Evolutionary conservation across 345 rosid species (phyloP).

Genomic region (Citrus reticulata): DNA sequence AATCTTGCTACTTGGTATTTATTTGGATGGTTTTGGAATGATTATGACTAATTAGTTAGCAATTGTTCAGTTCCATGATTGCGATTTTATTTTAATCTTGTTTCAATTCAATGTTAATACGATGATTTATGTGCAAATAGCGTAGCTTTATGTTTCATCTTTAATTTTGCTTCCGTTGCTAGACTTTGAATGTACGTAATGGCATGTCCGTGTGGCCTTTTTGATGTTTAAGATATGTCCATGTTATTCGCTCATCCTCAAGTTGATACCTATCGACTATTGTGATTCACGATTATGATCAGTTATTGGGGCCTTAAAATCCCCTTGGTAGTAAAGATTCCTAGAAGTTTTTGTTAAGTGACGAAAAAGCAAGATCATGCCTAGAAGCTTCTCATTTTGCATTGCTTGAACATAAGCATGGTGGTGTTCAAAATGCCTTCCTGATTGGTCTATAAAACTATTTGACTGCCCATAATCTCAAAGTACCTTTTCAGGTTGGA

Average conservation of each 20-base stretch:
- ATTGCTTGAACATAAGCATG: background rate
- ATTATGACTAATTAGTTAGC: background rate
- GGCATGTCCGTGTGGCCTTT: background rate
- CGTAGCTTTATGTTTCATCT: background rate
- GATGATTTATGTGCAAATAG: background rate
- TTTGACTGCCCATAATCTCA: background rate
- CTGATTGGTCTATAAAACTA: background rate
- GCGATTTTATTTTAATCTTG: background rate
- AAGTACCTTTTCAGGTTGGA: background rate
- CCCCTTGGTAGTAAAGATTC: background rate
- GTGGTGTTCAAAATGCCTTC: background rate
- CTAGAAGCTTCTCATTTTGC: background rate
- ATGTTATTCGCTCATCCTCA: background rate
- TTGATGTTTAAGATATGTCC: background rate
- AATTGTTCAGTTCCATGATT: background rate
- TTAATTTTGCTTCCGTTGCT: background rate
- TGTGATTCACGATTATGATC: background rate
- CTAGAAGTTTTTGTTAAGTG: background rate
- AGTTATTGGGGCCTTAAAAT: background rate
- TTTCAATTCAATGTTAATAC: background rate
- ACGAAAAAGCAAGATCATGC: background rate
- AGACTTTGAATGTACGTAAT: background rate
- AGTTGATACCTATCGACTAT: background rate
- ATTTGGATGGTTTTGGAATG: background rate
- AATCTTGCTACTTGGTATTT: background rate